Evolutionary conservation across 2,329 filamentous ascomycete genomes (phyloP).

Genomic region (Aaosphaeria arxii): DNA sequence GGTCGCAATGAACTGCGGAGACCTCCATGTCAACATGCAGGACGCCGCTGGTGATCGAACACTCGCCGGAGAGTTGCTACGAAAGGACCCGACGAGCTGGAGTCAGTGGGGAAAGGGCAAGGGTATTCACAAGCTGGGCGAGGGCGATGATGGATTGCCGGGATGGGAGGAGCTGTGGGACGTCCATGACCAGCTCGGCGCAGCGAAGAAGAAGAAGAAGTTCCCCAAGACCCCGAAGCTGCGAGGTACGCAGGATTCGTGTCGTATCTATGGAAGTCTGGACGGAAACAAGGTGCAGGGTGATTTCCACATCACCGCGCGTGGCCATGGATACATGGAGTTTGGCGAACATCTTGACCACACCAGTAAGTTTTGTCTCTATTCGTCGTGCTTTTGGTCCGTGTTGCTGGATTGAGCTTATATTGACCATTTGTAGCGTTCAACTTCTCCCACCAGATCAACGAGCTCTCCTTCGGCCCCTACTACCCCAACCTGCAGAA

Average conservation of each 20-base stretch:
- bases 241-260: slow-evolving; percentile 63
- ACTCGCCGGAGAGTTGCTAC: slow-evolving; percentile 71
- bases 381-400: not conserved
- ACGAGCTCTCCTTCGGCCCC: slow-evolving; percentile 93
- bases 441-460: slow-evolving; percentile 97
- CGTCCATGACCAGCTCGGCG: slow-evolving; percentile 83
- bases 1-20: slow-evolving; percentile 79
- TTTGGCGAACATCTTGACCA: slow-evolving; percentile 80
- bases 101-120: slow-evolving; percentile 73
- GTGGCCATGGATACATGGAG: slow-evolving; percentile 92
- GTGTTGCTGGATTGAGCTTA: not conserved
- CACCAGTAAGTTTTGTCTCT: slow-evolving; percentile 57
- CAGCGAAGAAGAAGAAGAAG: slow-evolving; percentile 63
- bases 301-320: slow-evolving; percentile 95
- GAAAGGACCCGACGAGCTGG: slow-evolving; percentile 78
- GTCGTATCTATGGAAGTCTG: slow-evolving; percentile 84
- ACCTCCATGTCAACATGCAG: slow-evolving; percentile 95
- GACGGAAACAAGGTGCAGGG: slow-evolving; percentile 96
- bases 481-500: slow-evolving; percentile 93
- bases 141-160: slow-evolving; percentile 25
- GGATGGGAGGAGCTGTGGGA: slow-evolving; percentile 69
- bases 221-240: slow-evolving; percentile 73
- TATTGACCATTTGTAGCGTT: slow-evolving; percentile 60
- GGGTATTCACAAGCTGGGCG: slow-evolving; percentile 51
- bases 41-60: slow-evolving; percentile 92